Percentiles rank a stretch among this genome's conserved stretches.
Conservation (phyloP, 495 filamentous ascomycete genomes). For the Neurospora intermedia region DNA sequence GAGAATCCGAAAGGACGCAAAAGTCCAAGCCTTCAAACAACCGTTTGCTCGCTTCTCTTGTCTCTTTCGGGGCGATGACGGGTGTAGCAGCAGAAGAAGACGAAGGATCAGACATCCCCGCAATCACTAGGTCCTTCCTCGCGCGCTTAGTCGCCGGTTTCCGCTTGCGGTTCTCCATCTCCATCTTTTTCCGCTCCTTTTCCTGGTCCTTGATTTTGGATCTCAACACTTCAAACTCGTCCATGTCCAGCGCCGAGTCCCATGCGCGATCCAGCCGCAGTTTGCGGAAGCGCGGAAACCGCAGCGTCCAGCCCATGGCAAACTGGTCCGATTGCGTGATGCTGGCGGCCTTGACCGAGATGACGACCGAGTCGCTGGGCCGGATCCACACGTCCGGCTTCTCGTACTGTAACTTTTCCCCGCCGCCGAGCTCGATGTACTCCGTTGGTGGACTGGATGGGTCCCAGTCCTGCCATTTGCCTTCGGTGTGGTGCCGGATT, state of each 20-base stretch:
- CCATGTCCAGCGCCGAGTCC: slow-evolving; percentile 64
- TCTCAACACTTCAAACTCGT: slow-evolving; percentile 67
- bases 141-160: slow-evolving; percentile 46
- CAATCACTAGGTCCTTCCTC: slow-evolving; percentile 62
- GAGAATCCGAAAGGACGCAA: slow-evolving; percentile 45
- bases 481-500: slow-evolving; percentile 73
- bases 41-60: slow-evolving; percentile 20
- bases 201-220: slow-evolving; percentile 60
- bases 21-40: slow-evolving; percentile 69
- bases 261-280: slow-evolving; percentile 75
- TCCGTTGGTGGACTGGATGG: slow-evolving; percentile 63
- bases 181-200: slow-evolving; percentile 62
- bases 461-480: slow-evolving; percentile 87
- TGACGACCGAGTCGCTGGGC: slow-evolving; percentile 74
- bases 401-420: slow-evolving; percentile 58
- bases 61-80: slow-evolving; percentile 23
- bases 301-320: slow-evolving; percentile 63
- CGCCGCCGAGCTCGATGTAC: slow-evolving; percentile 74
- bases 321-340: slow-evolving; percentile 66
- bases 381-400: slow-evolving; percentile 89
- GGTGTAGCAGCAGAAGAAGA: slow-evolving; percentile 37
- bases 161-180: slow-evolving; percentile 62
- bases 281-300: slow-evolving; percentile 85
- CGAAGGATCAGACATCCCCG: slow-evolving; percentile 49
- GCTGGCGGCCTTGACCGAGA: slow-evolving; percentile 85